A percentile compares a stretch with the other conserved stretches of the same genome.
Evolutionary conservation across 441 rosid genomes (phyloP).

Genomic region (Capsella rubella): DNA sequence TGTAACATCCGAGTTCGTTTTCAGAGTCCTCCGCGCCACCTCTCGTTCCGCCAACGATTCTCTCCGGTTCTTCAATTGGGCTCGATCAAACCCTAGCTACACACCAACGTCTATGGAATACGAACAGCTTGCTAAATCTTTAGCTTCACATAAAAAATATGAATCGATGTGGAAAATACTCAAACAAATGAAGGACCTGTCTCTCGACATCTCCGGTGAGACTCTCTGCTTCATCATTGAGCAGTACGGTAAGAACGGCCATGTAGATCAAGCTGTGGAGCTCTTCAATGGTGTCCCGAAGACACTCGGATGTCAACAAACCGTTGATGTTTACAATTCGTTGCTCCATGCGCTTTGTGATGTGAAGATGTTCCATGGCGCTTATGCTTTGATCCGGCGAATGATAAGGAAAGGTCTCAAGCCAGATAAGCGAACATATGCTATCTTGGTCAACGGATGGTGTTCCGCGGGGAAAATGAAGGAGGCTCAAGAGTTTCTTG

Average conservation of each 20-base stretch:
- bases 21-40: conserved; percentile 83
- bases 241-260: conserved; percentile 75
- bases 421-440: conserved; percentile 72
- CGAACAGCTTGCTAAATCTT: conserved; percentile 72
- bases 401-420: conserved; percentile 75
- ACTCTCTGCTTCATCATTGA: conserved; percentile 76
- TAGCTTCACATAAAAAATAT: conserved; percentile 62
- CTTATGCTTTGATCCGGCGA: conserved; percentile 81
- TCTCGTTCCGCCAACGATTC: conserved; percentile 70
- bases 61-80: conserved; percentile 93
- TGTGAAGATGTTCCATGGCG: conserved; percentile 83
- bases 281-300: conserved; percentile 67
- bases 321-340: conserved; percentile 62
- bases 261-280: conserved; percentile 82
- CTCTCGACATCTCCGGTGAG: conserved; percentile 58
- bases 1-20: conserved; percentile 75
- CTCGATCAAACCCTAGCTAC: conserved; percentile 59
- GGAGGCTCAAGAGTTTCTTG: conserved; percentile 79
- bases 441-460: conserved; percentile 80
- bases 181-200: conserved; percentile 61
- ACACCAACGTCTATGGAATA: conserved; percentile 74
- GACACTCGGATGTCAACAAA: conserved; percentile 62
- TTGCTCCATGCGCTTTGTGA: conserved; percentile 81
- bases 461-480: conserved; percentile 80
- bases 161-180: conserved; percentile 88